These are phyloP conservation scores for Lithospermum erythrorhizon DNA, from an alignment of 257 asterid species.

Conservation along the genomic window DNA sequence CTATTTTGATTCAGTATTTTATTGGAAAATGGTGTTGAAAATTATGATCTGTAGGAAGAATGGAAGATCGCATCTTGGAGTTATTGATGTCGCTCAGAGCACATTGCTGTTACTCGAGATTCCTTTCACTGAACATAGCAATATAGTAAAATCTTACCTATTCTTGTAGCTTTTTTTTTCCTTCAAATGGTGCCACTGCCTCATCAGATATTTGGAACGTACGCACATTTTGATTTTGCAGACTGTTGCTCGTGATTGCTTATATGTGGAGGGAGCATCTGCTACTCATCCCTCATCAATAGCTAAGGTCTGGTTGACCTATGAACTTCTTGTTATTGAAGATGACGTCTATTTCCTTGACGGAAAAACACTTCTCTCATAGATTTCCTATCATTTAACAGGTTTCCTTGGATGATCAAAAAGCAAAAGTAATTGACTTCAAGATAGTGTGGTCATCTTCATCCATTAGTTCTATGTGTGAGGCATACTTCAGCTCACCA, in stretches of 20 bases:
- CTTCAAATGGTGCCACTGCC: constrained; percentile 4
- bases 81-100: constrained; percentile 53
- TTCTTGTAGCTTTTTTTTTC: background rate
- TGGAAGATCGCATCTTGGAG: constrained; percentile 79
- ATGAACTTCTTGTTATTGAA: background rate
- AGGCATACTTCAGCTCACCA: constrained; percentile 55
- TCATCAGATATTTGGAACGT: constrained; percentile 8
- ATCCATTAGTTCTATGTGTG: constrained; percentile 29
- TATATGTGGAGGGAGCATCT: constrained; percentile 89
- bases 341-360: background rate
- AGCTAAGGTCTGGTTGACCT: constrained; percentile 50
- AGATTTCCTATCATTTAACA: constrained; percentile 23
- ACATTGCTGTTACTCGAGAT: constrained; percentile 42
- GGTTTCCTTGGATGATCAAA: constrained; percentile 67
- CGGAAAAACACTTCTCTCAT: background rate
- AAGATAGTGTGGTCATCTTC: constrained; percentile 69
- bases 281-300: constrained; percentile 64
- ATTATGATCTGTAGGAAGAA: constrained; percentile 49
- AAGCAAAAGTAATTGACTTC: constrained; percentile 51
- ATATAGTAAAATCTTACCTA: constrained; percentile 38
- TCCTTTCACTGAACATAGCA: constrained; percentile 75
- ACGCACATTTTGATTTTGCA: constrained; percentile 27
- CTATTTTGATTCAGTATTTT: background rate
- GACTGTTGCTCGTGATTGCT: constrained; percentile 46
- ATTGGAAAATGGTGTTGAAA: constrained; percentile 9